Percentiles rank a stretch among this genome's conserved stretches.
These are phyloP conservation scores for Sophora flavescens DNA, from an alignment of 306 rosid genomes.

Conservation along the genomic window DNA sequence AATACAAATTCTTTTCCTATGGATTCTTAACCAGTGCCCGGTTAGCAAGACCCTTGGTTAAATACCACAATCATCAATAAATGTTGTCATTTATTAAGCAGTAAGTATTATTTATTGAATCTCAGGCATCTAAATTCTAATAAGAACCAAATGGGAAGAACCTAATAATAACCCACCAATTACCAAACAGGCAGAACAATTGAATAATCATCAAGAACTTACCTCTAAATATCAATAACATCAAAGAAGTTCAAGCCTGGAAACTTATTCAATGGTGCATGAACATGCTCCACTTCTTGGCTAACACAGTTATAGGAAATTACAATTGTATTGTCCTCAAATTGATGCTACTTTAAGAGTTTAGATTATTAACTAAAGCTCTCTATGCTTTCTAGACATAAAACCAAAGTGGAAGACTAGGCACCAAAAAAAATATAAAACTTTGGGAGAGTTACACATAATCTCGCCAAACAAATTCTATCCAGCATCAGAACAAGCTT, in stretches of 20 bases:
- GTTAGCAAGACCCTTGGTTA: too few species aligned
- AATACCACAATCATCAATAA: conserved; percentile 44
- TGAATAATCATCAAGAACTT: conserved; percentile 34
- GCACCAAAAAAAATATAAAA: conserved; percentile 43
- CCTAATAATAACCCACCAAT: conserved; percentile 25
- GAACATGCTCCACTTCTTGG: conserved; percentile 38
- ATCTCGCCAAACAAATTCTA: conserved; percentile 49
- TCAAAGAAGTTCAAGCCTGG: conserved; percentile 29
- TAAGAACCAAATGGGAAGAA: conserved; percentile 31
- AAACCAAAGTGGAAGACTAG: conserved; percentile 28
- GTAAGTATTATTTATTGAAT: conserved; percentile 12
- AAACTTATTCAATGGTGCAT: conserved; percentile 39
- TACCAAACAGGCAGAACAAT: conserved; percentile 34
- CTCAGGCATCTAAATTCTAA: conserved; percentile 28
- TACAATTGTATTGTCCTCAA: conserved; percentile 48
- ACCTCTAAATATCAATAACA: background rate
- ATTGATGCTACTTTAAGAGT: conserved; percentile 39
- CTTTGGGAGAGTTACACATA: conserved; percentile 45
- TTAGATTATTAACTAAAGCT: conserved; percentile 42
- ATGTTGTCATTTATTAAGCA: conserved; percentile 38
- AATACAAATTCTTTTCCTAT: too few species aligned
- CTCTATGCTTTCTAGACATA: conserved; percentile 44
- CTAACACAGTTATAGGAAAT: conserved; percentile 45
- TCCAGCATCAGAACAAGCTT: conserved; percentile 30
- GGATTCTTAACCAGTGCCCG: too few species aligned